Evolutionary conservation across 441 rosid genomes (phyloP), one percentile per base, ranked within the genome.

Genomic region (Theobroma grandiflorum): DNA sequence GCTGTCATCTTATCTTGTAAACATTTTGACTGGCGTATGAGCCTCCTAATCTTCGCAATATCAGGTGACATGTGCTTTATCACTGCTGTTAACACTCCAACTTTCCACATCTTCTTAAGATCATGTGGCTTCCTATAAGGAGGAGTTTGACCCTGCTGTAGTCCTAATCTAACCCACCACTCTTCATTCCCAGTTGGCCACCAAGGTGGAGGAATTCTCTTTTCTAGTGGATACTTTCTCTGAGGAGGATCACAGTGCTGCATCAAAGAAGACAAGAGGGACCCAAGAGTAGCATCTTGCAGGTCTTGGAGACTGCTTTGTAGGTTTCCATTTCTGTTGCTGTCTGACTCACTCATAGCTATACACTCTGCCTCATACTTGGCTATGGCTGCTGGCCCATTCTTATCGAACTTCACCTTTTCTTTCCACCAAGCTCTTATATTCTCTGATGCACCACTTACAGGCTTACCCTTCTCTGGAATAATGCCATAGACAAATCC

Each of bases 351-450:
- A 40, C 80, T 86, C 82, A 88, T 86, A 26, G 96, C 95, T 74
- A 92, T 78, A 71, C 93, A 93, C 80, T 94, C 98, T 26, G 94
- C 97, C 83, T 94, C 98, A 75, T 94, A 89, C 80, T 95, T 95
- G 22, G 90, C 87, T 72, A 95, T 94, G 16, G 99, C 99, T 3
- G 98, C 99, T 0, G 99, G 99, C 4, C 99, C 99, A 80, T 97
- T 97, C 90, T 89, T 97, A 81, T 97, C 99, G 68, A 97, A 97
- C 91, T 93, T 95, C 65, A 97, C 99, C 90, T 95, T 95, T 86
- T 97, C 99, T 78, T 97, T 97, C 99, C 99, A 97, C 99, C 99
- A 97, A 83, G 99, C 98, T 89, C 99, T 88, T 69, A 95, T 87
- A 66, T 97, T 97, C 66, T 97, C 99, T 16, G 99, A 97, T 20